A percentile compares a stretch with the other conserved stretches of the same genome.
These are phyloP conservation scores for Porogramme epimiltina DNA, from an alignment of 1,284 basidiomycete species.

Conservation along the genomic window DNA sequence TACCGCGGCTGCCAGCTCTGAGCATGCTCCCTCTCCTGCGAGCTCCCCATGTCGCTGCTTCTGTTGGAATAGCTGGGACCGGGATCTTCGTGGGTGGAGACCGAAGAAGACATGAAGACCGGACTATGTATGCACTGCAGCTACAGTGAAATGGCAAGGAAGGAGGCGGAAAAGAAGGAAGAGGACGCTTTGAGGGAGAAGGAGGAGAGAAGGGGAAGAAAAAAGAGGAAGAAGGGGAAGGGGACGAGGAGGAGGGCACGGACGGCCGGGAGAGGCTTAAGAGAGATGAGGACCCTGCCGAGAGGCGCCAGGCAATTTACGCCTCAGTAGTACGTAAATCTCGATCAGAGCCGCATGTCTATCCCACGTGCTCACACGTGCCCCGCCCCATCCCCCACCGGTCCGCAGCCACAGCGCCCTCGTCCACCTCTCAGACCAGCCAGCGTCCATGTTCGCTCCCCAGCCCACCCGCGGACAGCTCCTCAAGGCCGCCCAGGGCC, in stretches of 20 bases:
- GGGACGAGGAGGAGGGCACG: constrained; percentile 1
- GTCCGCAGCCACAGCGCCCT: not conserved
- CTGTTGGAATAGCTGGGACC: constrained; percentile 6
- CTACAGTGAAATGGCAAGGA: not conserved
- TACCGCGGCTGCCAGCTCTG: constrained; percentile 21
- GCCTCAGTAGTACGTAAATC: constrained; percentile 21
- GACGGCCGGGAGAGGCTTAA: not conserved
- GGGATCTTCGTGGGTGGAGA: constrained; percentile 12
- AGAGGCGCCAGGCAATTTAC: constrained; percentile 11
- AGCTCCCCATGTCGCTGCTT: constrained; percentile 13
- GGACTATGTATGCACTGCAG: not conserved
- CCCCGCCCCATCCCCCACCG: too few species aligned
- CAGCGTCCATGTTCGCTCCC: constrained; percentile 8
- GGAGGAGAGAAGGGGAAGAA: constrained; percentile 4
- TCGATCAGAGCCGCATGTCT: constrained; percentile 2
- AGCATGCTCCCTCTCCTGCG: constrained; percentile 14
- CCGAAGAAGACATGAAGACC: constrained; percentile 19
- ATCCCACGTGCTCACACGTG: not conserved
- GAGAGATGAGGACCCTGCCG: constrained; percentile 3
- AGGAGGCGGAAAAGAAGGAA: not conserved
- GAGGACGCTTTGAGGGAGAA: not conserved
- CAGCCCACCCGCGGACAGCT: constrained; percentile 33
- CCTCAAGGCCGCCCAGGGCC: constrained; percentile 44
- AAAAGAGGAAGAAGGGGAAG: constrained; percentile 4
- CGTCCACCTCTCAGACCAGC: not conserved